Evolutionary conservation across 2,329 filamentous ascomycete genomes (phyloP), one percentile per base, ranked within the genome.

Genomic region (Clarireedia paspali): DNA sequence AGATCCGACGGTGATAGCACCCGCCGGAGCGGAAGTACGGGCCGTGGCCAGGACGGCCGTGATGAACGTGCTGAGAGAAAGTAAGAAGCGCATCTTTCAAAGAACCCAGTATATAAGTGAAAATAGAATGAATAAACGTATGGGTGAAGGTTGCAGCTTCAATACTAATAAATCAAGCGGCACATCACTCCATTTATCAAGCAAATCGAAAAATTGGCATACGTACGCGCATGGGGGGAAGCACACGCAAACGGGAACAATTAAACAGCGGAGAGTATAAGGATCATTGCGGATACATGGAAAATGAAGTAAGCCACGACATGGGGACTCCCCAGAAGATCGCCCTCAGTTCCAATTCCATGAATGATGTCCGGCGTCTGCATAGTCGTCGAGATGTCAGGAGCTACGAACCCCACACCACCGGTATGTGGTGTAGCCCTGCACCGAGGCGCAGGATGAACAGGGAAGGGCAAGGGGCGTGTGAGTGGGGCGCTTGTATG

Each of bases 1-100:
- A 12, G 67, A 64, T 5, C 70, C 70, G 50, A 80, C 77, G 3
- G 74, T 71, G 15, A 79, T 70, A 47, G 76, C 74, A 47, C 76
- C 77, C 12, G 70, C 61, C 2, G 77, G 77, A 15, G 77, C 67
- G 24, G 71, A 69, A 6, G 74, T 77, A 45, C 75, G 70, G 24
- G 53, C 52, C 6, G 64, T 52, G 44, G 66, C 67, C 23, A 66
- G 49, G 26, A 63, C 67, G 26, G 62, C 59, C 26, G 60, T 48
- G 5, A 64, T 55, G 26, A 69, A 60, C 36, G 64, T 56, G 52
- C 58, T 53, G 9, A 67, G 39, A 48, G 64, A 50, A 57, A 68
- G 45, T 26, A 64, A 55, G 50, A 58, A 61, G 58, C 58, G 63
- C 67, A 67, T 68, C n/a, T 48, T 62, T 14, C 39, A 38, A 45